Base-by-base conservation (phyloP, 1,284 basidiomycete genomes). In the Trametes pubescens region DNA sequence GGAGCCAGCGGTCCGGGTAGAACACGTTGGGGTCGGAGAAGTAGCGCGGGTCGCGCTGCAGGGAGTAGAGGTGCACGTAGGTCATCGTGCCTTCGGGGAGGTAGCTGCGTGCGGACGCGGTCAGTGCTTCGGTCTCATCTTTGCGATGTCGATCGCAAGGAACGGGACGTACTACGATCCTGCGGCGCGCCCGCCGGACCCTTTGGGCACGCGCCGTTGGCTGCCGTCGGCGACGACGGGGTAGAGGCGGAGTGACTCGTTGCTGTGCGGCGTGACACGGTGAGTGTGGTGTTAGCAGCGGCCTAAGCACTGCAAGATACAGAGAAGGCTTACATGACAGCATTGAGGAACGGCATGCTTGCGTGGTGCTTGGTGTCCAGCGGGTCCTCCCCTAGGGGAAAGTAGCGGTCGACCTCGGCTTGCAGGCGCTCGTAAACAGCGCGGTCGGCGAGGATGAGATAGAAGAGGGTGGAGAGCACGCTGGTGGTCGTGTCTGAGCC, bases 171-270 rank as follows among this genome's bases (percentile, higher is more conserved):
- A 78, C 77, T 74, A 63, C 13, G 63, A 65, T n/a, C 74, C 74
- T 22, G 73, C 40, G 40, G 18, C 40, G 40, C 40, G 40, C 6
- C 40, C 40, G 38, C 22, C 65, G 40, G 46, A 58, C 66, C 29
- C 66, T 59, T 13, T 70, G 71, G 16, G 65, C 0, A 74, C 78
- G n/a, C 79, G 76, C 48, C 88, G 82, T 58, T 85, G 82, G 26
- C 83, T 80, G 43, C 82, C 82, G 32, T 80, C 82, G 7, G 82
- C 79, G 10, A 88, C 76, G 10, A 86, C 78, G 9, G 88, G 86
- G 44, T 80, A 79, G 43, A 90, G 74, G 44, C 89, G 79, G 51
- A 90, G 71, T 0, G 81, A 74, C 72, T 90, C 88, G 46, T 88
- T 87, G 62, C 88, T 90, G 22, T 6, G 3, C 43, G 44, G 8